Evolutionary conservation across 164 flowering plant genomes (phyloP).

Genomic region (Akebia trifoliata): DNA sequence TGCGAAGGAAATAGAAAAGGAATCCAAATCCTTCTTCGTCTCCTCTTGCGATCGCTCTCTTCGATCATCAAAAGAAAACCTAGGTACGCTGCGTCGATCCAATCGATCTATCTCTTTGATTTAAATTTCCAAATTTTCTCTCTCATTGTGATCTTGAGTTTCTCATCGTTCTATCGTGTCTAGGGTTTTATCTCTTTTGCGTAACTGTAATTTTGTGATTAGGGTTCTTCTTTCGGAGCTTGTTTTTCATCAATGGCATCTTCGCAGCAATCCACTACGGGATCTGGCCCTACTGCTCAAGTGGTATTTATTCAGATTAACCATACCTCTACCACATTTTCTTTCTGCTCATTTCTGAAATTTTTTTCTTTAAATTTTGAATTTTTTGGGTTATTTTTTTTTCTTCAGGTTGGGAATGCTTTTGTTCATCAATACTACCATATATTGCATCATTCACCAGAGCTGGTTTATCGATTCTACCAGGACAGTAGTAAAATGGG

Average conservation of each 20-base stretch:
- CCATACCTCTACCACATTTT: background rate
- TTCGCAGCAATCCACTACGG: conserved; percentile 28
- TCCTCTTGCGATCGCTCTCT: background rate
- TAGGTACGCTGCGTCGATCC: background rate
- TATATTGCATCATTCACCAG: conserved; percentile 64
- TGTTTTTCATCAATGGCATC: conserved; percentile 27
- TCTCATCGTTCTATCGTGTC: background rate
- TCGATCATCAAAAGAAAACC: background rate
- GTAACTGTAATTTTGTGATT: background rate
- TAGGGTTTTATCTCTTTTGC: background rate
- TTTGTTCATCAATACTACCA: conserved; percentile 73
- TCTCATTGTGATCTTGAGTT: background rate
- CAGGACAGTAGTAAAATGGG: conserved; percentile 64
- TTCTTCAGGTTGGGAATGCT: conserved; percentile 66
- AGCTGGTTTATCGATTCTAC: conserved; percentile 58
- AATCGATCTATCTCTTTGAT: background rate
- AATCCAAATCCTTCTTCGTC: background rate
- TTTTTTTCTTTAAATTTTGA: background rate
- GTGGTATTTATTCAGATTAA: conserved; percentile 24
- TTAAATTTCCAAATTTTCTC: background rate
- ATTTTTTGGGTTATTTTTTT: background rate
- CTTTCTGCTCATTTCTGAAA: background rate
- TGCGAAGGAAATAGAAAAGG: conserved; percentile 9
- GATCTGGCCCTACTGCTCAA: conserved; percentile 35
- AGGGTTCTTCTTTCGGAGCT: conserved; percentile 7